These are phyloP conservation scores for Mycena albidolilacea DNA, from an alignment of 768 basidiomycete species.

Conservation along the genomic window DNA sequence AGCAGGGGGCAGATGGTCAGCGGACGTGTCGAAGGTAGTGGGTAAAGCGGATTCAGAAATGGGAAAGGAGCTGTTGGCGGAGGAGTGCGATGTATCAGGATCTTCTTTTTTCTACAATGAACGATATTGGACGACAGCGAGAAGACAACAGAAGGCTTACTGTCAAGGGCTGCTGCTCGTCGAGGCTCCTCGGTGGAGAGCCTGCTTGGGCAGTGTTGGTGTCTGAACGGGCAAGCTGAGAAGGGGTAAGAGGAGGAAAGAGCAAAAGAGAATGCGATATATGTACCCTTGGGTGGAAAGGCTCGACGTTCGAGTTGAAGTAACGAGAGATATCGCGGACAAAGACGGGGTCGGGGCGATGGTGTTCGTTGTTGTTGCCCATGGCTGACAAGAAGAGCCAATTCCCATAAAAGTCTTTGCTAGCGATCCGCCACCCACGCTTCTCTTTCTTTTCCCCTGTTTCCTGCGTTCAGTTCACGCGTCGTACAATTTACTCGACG, in stretches of 20 bases:
- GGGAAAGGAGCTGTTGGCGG: slow-evolving; percentile 44
- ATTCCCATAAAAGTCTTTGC: too few species aligned
- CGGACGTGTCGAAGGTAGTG: slow-evolving; percentile 44
- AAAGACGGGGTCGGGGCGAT: background rate
- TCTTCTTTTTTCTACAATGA: slow-evolving; percentile 2
- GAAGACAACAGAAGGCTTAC: background rate
- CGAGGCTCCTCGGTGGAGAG: slow-evolving; percentile 24
- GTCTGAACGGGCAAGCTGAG: slow-evolving; percentile 37
- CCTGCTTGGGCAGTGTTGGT: slow-evolving; percentile 36
- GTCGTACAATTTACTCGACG: background rate
- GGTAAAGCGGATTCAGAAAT: slow-evolving; percentile 47
- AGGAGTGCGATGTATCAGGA: slow-evolving; percentile 19
- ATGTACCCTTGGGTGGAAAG: slow-evolving; percentile 33
- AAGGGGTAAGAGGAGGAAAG: slow-evolving; percentile 3
- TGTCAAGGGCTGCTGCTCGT: slow-evolving; percentile 6
- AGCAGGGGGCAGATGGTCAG: slow-evolving; percentile 30
- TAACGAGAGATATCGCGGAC: slow-evolving; percentile 10
- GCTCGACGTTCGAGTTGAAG: slow-evolving; percentile 5
- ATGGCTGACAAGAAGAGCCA: background rate
- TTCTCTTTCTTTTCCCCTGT: background rate
- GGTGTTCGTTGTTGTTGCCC: slow-evolving; percentile 37
- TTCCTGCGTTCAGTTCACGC: slow-evolving; percentile 15
- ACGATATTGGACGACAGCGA: background rate
- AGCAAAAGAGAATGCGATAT: background rate
- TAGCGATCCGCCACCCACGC: slow-evolving; percentile 1